phyloP scores from a whole-genome alignment of 495 filamentous ascomycete species.

The Lophiotrema nucula region DNA sequence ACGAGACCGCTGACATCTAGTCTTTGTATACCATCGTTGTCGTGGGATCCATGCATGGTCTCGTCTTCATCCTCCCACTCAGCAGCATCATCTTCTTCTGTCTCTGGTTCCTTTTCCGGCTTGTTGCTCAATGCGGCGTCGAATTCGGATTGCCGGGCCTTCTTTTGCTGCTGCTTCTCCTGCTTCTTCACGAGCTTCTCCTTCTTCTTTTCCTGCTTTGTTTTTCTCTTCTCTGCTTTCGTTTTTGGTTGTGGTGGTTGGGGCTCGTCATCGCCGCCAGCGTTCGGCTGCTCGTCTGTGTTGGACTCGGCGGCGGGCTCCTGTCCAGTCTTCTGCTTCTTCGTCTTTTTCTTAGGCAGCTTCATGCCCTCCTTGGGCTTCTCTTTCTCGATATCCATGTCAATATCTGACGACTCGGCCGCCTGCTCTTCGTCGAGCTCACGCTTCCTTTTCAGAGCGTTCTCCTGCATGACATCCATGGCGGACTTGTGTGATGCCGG shows the following conservation, averaged over 20 bases:
- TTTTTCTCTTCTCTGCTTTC: constrained; percentile 38
- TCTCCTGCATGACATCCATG: constrained; percentile 63
- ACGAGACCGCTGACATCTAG: constrained; percentile 40
- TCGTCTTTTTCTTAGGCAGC: constrained; percentile 36
- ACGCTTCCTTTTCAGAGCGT: constrained; percentile 43
- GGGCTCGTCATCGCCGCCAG: constrained; percentile 40
- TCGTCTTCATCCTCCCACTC: constrained; percentile 9
- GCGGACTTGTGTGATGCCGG: constrained; percentile 58
- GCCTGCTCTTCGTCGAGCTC: constrained; percentile 44
- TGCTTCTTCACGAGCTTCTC: constrained; percentile 49
- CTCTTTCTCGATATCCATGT: constrained; percentile 30
- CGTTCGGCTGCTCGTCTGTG: constrained; percentile 36
- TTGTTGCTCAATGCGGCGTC: constrained; percentile 1
- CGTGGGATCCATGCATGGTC: neutral
- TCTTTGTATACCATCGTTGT: constrained; percentile 17
- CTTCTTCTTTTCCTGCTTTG: constrained; percentile 44
- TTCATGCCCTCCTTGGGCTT: constrained; percentile 37
- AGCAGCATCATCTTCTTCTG: constrained; percentile 7
- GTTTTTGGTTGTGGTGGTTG: constrained; percentile 38
- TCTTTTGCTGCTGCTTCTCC: constrained; percentile 47
- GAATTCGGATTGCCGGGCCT: constrained; percentile 34
- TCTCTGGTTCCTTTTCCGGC: constrained; percentile 21
- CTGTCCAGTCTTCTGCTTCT: constrained; percentile 45
- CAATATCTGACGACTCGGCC: constrained; percentile 25
- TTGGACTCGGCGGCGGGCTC: constrained; percentile 42